Conservation (phyloP, 768 basidiomycete genomes). For the Pleurotus citrinopileatus region DNA sequence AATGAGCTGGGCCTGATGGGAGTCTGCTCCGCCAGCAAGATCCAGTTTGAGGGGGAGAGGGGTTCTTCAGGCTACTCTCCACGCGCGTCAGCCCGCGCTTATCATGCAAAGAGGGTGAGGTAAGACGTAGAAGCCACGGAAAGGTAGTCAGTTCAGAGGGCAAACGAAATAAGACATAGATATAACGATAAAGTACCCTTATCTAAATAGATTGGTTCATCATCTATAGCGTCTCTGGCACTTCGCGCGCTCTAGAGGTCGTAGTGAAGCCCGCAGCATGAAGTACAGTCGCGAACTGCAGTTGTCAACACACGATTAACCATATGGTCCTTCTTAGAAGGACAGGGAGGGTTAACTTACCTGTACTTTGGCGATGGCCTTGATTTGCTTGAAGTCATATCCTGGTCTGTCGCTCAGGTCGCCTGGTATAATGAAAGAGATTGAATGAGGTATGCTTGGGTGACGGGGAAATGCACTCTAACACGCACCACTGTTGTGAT, state of each 20-base stretch:
- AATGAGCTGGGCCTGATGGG: too few relatives aligned
- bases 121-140: too few relatives aligned
- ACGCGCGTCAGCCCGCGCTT: too few relatives aligned
- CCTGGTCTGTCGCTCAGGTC: slow-evolving; percentile 78
- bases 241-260: neutral
- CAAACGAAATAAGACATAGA: too few relatives aligned
- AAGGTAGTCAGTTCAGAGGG: too few relatives aligned
- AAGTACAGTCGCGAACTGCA: slow-evolving; percentile 14
- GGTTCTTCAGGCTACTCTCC: too few relatives aligned
- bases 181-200: too few relatives aligned
- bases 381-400: slow-evolving; percentile 82
- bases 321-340: neutral
- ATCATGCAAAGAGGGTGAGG: too few relatives aligned
- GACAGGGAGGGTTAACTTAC: slow-evolving; percentile 33
- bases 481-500: slow-evolving; percentile 71
- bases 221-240: too few relatives aligned
- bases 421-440: slow-evolving; percentile 31
- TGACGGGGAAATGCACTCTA: slow-evolving; percentile 2
- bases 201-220: too few relatives aligned
- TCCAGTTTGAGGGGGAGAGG: too few relatives aligned
- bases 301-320: neutral
- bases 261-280: slow-evolving; percentile 11
- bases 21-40: too few relatives aligned
- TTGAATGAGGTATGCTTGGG: neutral
- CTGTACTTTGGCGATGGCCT: slow-evolving; percentile 85